These are phyloP conservation scores for Xylaria polymorpha DNA, from an alignment of 2,329 filamentous ascomycete species.

Conservation along the genomic window DNA sequence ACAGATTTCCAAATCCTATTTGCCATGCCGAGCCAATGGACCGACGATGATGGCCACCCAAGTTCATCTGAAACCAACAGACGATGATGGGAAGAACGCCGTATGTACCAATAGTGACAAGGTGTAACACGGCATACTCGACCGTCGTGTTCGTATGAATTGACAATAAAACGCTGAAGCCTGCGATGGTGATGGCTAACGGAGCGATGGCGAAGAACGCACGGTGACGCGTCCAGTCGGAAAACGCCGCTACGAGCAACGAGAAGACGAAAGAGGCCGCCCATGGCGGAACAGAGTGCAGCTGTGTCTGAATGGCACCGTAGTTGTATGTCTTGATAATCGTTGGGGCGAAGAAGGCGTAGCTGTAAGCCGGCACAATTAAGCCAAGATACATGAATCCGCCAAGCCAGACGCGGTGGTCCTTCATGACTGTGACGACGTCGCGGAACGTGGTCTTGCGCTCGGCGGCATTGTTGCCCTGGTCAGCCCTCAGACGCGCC, in stretches of 20 bases:
- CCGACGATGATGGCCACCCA: conserved; percentile 77
- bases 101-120: conserved; percentile 83
- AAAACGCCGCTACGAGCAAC: conserved; percentile 77
- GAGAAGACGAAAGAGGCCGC: conserved; percentile 80
- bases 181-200: conserved; percentile 75
- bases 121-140: conserved; percentile 84
- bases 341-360: conserved; percentile 80
- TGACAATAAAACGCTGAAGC: conserved; percentile 78
- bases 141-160: conserved; percentile 74
- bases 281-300: conserved; percentile 69
- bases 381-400: conserved; percentile 86
- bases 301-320: conserved; percentile 66
- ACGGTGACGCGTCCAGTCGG: conserved; percentile 78
- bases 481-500: conserved; percentile 74
- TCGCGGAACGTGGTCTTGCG: conserved; percentile 69
- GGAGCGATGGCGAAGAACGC: conserved; percentile 77
- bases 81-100: conserved; percentile 90
- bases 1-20: conserved; percentile 80
- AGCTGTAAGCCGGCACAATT: conserved; percentile 81
- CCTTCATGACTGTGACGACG: conserved; percentile 73
- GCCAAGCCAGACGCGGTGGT: conserved; percentile 78
- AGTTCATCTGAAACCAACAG: conserved; percentile 86
- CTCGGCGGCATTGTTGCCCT: conserved; percentile 74
- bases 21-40: conserved; percentile 80
- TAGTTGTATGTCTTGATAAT: conserved; percentile 78